Base-by-base conservation (phyloP, 768 basidiomycete genomes). In the Cantharellus anzutake region DNA sequence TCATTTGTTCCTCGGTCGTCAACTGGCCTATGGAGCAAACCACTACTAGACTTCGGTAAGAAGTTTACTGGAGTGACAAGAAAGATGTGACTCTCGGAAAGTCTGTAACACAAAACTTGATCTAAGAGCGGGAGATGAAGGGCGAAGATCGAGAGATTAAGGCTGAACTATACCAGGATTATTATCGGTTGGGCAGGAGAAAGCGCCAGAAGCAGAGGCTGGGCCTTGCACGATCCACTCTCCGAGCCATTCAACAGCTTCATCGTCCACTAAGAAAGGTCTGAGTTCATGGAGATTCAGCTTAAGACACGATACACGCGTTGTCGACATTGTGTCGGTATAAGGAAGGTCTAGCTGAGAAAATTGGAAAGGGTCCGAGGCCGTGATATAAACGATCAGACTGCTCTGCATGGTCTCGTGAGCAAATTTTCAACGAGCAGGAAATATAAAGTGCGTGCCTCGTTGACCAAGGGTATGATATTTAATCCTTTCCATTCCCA, bases 171-270 rank as follows among this genome's bases (percentile, higher is more conserved):
- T 29, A 29, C 20, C 20, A 29, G 20, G 20, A 29, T 29, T 29
- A 29, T 29, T 29, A 29, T 29, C 20, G 20, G 20, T 29, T 29
- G 20, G 20, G 20, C 20, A 29, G 20, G 20, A 29, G 20, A 29
- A 29, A 29, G 20, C 20, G 2, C 75, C 77, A 7, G 76, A 66
- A 29, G 74, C 74, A 56, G 70, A 68, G 0, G 75, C 70, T 11
- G 73, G 72, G 5, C 80, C 78, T 44, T 78, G 74, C 3, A 80
- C 66, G 34, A 73, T 65, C 79, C 81, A 82, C 52, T 80, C 76
- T 4, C 78, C 78, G 5, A 83, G 62, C 48, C 72, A 71, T 57
- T 72, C 72, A 0, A 84, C 71, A 37, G 64, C 66, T 1, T 73
- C 42, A 34, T 61, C 64, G 29, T 59, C 51, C n/a, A 42, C 34